Conservation (phyloP, 257 asterid genomes). For the Plantago major region DNA sequence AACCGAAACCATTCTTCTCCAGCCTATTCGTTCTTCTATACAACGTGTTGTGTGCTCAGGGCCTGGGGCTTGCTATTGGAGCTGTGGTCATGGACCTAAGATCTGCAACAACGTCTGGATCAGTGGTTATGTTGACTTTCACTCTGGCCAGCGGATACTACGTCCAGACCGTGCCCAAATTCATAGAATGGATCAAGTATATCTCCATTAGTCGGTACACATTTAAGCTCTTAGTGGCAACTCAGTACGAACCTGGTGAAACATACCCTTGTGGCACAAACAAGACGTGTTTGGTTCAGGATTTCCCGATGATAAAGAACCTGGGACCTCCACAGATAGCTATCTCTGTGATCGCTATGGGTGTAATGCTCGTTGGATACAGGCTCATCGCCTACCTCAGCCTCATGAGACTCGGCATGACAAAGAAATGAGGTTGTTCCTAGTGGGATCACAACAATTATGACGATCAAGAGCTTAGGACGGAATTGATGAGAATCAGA, state of each 20-base stretch:
- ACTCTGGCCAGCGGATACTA: constrained; percentile 45
- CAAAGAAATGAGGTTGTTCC: constrained; percentile 19
- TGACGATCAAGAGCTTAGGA: too few species aligned
- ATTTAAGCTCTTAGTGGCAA: constrained; percentile 35
- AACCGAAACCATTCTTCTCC: constrained; percentile 25
- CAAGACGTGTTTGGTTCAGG: constrained; percentile 39
- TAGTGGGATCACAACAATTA: too few species aligned
- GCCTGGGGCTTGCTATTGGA: constrained; percentile 59
- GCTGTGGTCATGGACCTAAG: constrained; percentile 42
- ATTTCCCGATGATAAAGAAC: constrained; percentile 35
- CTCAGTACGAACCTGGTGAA: constrained; percentile 40
- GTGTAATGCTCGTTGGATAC: constrained; percentile 46
- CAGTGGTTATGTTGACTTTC: constrained; percentile 37
- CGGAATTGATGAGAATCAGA: too few species aligned
- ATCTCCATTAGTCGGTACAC: constrained; percentile 37
- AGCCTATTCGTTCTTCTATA: constrained; percentile 28
- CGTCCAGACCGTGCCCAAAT: constrained; percentile 42
- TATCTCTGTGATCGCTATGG: constrained; percentile 32
- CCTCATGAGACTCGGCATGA: constrained; percentile 48
- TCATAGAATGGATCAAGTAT: constrained; percentile 50
- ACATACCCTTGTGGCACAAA: constrained; percentile 33
- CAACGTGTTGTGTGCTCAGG: constrained; percentile 43
- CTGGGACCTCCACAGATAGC: constrained; percentile 35
- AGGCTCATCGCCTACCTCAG: constrained; percentile 48
- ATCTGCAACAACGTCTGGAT: constrained; percentile 38